Evolutionary conservation across 139 green algal genomes (phyloP).

Genomic region (Microglena sp.): DNA sequence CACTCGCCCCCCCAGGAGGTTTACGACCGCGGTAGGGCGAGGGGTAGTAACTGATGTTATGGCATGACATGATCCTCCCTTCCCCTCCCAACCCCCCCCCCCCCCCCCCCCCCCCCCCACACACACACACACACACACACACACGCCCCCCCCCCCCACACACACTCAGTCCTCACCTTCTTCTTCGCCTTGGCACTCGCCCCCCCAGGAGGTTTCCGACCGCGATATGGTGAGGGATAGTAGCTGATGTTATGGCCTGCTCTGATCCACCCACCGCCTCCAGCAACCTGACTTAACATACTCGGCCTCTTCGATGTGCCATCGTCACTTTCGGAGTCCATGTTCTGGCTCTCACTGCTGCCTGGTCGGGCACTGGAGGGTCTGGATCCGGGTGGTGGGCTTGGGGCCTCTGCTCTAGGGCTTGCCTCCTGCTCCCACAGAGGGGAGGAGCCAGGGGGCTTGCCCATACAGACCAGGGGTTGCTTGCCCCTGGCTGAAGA

Average conservation of each 20-base stretch:
- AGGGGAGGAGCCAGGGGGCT: not conserved
- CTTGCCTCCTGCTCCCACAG: too few relatives aligned
- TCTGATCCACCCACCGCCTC: constrained; percentile 12
- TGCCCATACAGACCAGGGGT: constrained; percentile 27
- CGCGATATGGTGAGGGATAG: constrained; percentile 36
- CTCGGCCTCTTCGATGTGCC: not conserved
- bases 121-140: too few relatives aligned
- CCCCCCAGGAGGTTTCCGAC: constrained; percentile 1
- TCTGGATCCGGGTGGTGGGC: too few relatives aligned
- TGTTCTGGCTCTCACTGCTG: not conserved
- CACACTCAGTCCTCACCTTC: too few relatives aligned
- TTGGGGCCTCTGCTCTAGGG: too few relatives aligned
- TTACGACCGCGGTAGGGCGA: constrained; percentile 28
- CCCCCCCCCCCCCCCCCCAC: too few relatives aligned
- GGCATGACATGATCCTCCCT: constrained; percentile 12
- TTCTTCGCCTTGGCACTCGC: not conserved
- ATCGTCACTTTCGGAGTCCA: not conserved
- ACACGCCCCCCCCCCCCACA: too few relatives aligned
- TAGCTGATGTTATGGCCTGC: constrained; percentile 22
- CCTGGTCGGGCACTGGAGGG: not conserved
- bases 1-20: not conserved
- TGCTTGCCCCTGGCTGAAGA: constrained; percentile 18
- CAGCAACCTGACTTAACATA: not conserved
- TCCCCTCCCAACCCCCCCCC: too few relatives aligned
- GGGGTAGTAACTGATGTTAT: constrained; percentile 31